Percentiles rank a stretch among this genome's conserved stretches.
phyloP scores from a whole-genome alignment of 805 yeast species.

The Yueomyces sinensis region DNA sequence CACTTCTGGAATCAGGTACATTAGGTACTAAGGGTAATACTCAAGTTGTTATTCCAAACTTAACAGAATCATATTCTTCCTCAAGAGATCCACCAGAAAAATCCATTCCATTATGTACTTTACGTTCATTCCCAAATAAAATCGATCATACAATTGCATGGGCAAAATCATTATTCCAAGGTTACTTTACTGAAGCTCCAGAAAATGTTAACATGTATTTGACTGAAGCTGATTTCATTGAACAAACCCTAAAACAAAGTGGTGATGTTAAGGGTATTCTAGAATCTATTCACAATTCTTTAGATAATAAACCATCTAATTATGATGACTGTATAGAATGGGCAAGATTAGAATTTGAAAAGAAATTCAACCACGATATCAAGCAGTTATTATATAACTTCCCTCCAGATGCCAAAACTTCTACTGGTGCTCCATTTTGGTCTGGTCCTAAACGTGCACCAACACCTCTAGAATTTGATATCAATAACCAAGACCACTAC shows the following conservation, averaged over 20 bases:
- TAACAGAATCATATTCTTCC: conserved; percentile 92
- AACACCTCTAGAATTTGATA: conserved; percentile 64
- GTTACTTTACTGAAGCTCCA: conserved; percentile 79
- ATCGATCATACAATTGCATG: conserved; percentile 99
- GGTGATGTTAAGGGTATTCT: conserved; percentile 83
- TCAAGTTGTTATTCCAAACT: conserved; percentile 84
- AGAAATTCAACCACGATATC: conserved; percentile 73
- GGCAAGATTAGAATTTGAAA: conserved; percentile 87
- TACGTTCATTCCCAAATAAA: conserved; percentile 94
- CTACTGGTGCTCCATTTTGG: conserved; percentile 93
- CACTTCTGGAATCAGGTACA: conserved; percentile 92
- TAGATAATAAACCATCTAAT: conserved; percentile 70
- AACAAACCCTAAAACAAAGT: conserved; percentile 78
- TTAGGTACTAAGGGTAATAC: conserved; percentile 98
- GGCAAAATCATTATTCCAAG: conserved; percentile 93
- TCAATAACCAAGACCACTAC: conserved; percentile 63
- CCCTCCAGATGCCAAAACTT: conserved; percentile 86
- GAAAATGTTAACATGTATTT: conserved; percentile 86
- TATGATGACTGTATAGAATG: conserved; percentile 92
- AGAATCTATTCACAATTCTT: conserved; percentile 63
- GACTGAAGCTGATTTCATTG: conserved; percentile 86
- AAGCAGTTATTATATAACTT: conserved; percentile 84
- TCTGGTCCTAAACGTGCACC: conserved; percentile 97
- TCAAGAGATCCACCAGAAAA: conserved; percentile 98
- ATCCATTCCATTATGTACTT: conserved; percentile 91